Evolutionary conservation across 1,284 basidiomycete species (phyloP), one percentile per base, ranked within the genome.

Genomic region (Fomitopsis betulina): DNA sequence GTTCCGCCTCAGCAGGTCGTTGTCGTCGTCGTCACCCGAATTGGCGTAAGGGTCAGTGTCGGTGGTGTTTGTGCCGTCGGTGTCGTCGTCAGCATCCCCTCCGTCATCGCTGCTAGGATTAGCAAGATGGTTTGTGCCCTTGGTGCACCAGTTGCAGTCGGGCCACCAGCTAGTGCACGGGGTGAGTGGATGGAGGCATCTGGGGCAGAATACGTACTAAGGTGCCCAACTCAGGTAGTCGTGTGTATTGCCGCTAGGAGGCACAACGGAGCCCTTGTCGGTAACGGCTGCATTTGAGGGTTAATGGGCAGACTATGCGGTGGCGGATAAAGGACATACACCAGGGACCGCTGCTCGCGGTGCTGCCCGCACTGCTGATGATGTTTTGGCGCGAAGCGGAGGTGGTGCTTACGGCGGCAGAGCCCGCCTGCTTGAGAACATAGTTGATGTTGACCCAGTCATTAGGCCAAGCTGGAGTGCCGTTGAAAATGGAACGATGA

Each of bases 151-250:
- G 61, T 72, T 78, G 63, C 85, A 87, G 59, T 85, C 71, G 5
- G 85, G 84, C 84, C 84, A 86, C 68, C 80, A 80, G 61, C 85
- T 87, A 35, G 17, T 27, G 39, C 30, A 47, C 43, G 38, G 38
- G 21, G n/a, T 38, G 35, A 43, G 47, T 27, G 21, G 13, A 19
- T 60, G 37, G 61, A 68, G 55, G 40, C 32, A 25, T 56, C 9
- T 21, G 32, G 47, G 19, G 45, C 12, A 40, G 37, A 37, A 43
- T 23, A 72, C 79, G 66, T 66, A 83, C 82, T 84, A 85, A 1
- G 83, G 82, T 30, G 81, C 83, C 78, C 79, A 84, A 60, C 81
- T 83, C 54, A 83, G 65, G 64, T 83, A 84, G 65, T 84, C 82
- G 50, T 74, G 76, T 19, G 69, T 57, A 62, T 84, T 70, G 7